Evolutionary conservation across 306 rosid genomes (phyloP), one percentile per base, ranked within the genome.

Genomic region (Vigna hirtella): DNA sequence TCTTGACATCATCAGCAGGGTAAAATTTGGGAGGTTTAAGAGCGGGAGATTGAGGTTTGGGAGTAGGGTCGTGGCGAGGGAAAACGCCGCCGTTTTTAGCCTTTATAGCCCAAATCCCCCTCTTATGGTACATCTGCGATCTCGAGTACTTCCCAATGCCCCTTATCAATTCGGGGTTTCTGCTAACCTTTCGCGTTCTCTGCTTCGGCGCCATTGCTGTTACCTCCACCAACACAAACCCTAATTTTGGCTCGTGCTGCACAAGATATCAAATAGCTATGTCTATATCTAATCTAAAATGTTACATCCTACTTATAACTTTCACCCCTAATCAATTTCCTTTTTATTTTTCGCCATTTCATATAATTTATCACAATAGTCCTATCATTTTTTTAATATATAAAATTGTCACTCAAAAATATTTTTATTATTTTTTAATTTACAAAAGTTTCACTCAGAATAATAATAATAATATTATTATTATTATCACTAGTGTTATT

Each of bases 61-160:
- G 89, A 81, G 85, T 63, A 43, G 88, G 79, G 16, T 88, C 92
- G 59, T 90, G 92, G 38, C 81, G 88, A n/a, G 95, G 95, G 10
- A 90, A 90, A 30, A 6, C 81, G 58, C 92, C 95, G 7, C 95
- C 95, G 30, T 90, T 86, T 76, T 90, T 90, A 12, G 95, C 95
- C 85, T 90, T 90, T 73, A 90, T 88, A 10, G 95, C 95, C 95
- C 92, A 90, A 14, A 90, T 83, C 0, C 95, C 95, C 9, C 88
- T 83, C 76, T 90, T 90, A 81, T 90, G 95, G 71, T 90, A 88
- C 95, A 88, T 90, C 84, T 86, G 36, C 0, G 92, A 90, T 57
- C 88, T 86, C 0, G 95, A 85, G 75, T 83, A 90, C 68, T 90
- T 90, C 6, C 95, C 89, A 5, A 90, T 79, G 15, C 95, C 95